Base-by-base conservation (phyloP, 2,329 filamentous ascomycete genomes). In the Tolypocladium tropicale region DNA sequence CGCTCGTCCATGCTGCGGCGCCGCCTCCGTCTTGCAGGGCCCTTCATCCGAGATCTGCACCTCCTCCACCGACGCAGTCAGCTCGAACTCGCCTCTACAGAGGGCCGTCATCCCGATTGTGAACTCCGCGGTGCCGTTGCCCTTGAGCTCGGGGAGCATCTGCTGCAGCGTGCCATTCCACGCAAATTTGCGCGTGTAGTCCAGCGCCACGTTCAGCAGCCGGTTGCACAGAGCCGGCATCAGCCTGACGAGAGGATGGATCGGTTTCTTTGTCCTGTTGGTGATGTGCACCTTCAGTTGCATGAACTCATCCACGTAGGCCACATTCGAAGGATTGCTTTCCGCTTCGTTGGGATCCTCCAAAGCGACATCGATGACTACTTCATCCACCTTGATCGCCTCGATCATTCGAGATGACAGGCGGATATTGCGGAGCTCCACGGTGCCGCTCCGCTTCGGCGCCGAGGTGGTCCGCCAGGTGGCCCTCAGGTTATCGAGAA, bases 101-200 rank as follows among this genome's bases (percentile, higher is more conserved):
- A 96, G 79, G 34, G 86, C 81, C 46, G 89, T 89, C 48, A 92
- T 78, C 5, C 88, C 88, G 4, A 95, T 71, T 1, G 78, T 76
- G 25, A 89, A 76, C 58, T 85, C 80, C 0, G 78, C 76, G n/a
- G 72, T 80, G 49, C 79, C 75, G 5, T 82, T 80, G 0, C 84
- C 81, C 6, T 72, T 70, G 1, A 96, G 67, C 7, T 81, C 66
- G 0, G 87, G 84, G 0, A 96, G 73, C 2, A 82, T 78, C 65
- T 86, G 85, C 72, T 96, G 92, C 56, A 96, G 72, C 33, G 88
- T 85, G 1, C 92, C 92, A 61, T 90, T 93, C 86, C 90, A 94
- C 1, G 86, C 85, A 55, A 96, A 80, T 60, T 90, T 89, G 65
- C 89, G 85, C 46, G 88, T 88, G 56, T 93, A 82, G 67, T 96